A percentile compares a stretch with the other conserved stretches of the same genome.
phyloP scores from a whole-genome alignment of 768 basidiomycete genomes.

The Leucosporidium yakuticum region DNA sequence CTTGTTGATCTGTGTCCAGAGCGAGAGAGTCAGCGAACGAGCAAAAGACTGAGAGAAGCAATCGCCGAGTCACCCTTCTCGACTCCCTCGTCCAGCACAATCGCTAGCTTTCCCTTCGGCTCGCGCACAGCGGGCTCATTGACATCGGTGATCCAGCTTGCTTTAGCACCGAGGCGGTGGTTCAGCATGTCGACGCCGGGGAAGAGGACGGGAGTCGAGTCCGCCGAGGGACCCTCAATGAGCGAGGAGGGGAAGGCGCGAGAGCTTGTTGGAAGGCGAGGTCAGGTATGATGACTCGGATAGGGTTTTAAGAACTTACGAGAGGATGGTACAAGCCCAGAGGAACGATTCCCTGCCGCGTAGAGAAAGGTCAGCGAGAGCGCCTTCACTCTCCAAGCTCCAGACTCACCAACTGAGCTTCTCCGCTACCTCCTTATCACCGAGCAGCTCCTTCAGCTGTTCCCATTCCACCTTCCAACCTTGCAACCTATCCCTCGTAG shows the following conservation, averaged over 20 bases:
- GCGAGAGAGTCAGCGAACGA: not conserved
- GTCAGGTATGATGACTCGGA: constrained; percentile 20
- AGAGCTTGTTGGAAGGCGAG: constrained; percentile 60
- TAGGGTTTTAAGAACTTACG: constrained; percentile 8
- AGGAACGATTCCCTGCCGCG: constrained; percentile 29
- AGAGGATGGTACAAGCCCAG: constrained; percentile 34
- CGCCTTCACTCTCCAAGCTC: not conserved
- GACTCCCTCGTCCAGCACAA: constrained; percentile 23
- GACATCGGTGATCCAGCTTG: constrained; percentile 65
- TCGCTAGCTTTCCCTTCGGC: constrained; percentile 18
- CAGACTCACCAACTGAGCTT: constrained; percentile 63
- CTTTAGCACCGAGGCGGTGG: constrained; percentile 65
- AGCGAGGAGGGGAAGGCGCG: constrained; percentile 84
- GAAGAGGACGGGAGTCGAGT: constrained; percentile 64
- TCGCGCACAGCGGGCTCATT: constrained; percentile 3
- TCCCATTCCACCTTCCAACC: constrained; percentile 63
- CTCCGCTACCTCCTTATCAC: constrained; percentile 42
- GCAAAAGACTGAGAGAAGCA: not conserved
- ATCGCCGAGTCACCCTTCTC: not conserved
- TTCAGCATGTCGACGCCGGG: constrained; percentile 84
- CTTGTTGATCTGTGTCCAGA: constrained; percentile 1
- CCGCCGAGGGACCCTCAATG: constrained; percentile 55
- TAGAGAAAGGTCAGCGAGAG: not conserved
- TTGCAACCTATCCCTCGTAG: constrained; percentile 60
- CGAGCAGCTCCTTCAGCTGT: constrained; percentile 50